Evolutionary conservation across 768 basidiomycete genomes (phyloP), one percentile per base, ranked within the genome.

Genomic region (Hirschioporus abietinus): DNA sequence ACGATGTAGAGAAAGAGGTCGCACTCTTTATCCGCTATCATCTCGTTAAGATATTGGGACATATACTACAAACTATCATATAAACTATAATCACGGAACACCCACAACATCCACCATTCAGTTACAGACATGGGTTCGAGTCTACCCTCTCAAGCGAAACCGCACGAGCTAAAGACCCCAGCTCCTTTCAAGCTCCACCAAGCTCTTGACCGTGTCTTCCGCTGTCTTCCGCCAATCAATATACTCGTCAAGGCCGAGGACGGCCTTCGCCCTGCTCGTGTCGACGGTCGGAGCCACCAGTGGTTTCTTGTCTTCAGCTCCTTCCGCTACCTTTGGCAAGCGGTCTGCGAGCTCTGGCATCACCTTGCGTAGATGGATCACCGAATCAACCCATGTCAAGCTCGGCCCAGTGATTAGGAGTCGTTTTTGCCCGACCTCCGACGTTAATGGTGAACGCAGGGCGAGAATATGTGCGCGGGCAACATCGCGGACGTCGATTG

Each of bases 401-500:
- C 64, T 66, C 25, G 68, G 71, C 8, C 72, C 72, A 10, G 68
- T 67, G 26, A 75, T 34, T 35, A 76, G 42, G 68, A 73, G 71
- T 25, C 76, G 72, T 34, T 74, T 74, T 27, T 63, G 57, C 30
- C 63, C 67, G 17, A 64, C 60, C 17, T 61, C 60, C 15, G 25
- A 34, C 17, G 58, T 42, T 4, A 30, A 5, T 62, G 68, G 15
- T 58, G 64, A 66, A 24, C 63, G 30, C 42, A 78, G 69, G 18
- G 76, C 75, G 26, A 67, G 64, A 12, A 77, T 70, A 60, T 76
- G 75, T 4, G 75, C 77, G 0, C 68, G 68, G 12, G 77, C 77
- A n/a, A 75, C 77, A 36, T 77, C 77, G 1, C 72, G 69, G 1
- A 78, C 74, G 67, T 78, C 73, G 62, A 73, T 69, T 60, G 24